Conservation (phyloP, 169 alveolate species). For the Cryptosporidium ubiquitum region DNA sequence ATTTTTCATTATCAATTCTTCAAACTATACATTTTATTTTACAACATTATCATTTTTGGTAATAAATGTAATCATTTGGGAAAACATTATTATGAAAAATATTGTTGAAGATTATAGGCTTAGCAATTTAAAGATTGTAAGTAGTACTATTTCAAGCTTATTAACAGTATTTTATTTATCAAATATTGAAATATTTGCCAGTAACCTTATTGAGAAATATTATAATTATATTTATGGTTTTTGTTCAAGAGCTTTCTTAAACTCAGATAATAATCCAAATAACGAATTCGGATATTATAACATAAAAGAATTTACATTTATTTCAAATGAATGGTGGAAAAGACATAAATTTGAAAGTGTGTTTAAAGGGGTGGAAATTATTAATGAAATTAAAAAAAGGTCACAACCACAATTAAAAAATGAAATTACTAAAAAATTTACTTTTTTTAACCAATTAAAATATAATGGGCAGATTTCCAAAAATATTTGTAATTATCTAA, state of each 20-base stretch:
- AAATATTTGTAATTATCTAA: slow-evolving; percentile 13
- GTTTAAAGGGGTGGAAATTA: slow-evolving; percentile 66
- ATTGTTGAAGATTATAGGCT: neutral
- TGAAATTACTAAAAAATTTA: neutral
- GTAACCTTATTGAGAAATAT: neutral
- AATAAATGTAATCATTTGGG: slow-evolving; percentile 34
- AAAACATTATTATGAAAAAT: slow-evolving; percentile 32
- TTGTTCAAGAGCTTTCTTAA: slow-evolving; percentile 37
- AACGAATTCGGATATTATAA: slow-evolving; percentile 2
- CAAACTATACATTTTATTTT: slow-evolving; percentile 43
- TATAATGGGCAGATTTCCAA: neutral
- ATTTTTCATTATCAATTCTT: neutral
- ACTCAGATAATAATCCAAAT: neutral
- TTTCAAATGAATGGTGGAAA: slow-evolving; percentile 64
- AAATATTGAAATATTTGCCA: neutral
- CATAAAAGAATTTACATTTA: slow-evolving; percentile 8
- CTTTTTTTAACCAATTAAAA: neutral
- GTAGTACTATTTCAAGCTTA: slow-evolving; percentile 53
- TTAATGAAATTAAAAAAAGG: slow-evolving; percentile 53
- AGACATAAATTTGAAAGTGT: slow-evolving; percentile 31
- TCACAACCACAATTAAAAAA: neutral
- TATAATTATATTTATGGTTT: slow-evolving; percentile 15
- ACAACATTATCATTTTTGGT: neutral
- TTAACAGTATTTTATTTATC: slow-evolving; percentile 42
- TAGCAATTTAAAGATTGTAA: slow-evolving; percentile 42